Evolutionary conservation across 1,139 yeast species (phyloP), one percentile per base, ranked within the genome.

Genomic region (Sugiyamaella novakii): DNA sequence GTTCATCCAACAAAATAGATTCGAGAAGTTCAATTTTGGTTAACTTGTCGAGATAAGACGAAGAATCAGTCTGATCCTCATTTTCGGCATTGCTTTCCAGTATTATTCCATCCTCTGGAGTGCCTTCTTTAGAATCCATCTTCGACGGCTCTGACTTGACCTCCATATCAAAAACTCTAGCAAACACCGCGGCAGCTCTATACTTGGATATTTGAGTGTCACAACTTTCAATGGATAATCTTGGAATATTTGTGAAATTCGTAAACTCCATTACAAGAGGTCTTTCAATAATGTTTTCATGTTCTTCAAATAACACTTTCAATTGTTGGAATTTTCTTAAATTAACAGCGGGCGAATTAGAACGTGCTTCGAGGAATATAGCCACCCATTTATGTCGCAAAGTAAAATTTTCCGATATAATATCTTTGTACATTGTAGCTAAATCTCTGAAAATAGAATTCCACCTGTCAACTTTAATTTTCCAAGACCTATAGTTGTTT

Each of bases 141-240:
- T 18, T 28, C 15, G 19, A 27, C 37, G 18, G 46, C 21, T 14
- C 35, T 34, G 8, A 15, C 39, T 18, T 43, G 34, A 39, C 43
- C 25, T 28, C 44, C 46, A 29, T 34, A 28, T 55, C 58, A 45
- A 84, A 73, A 2, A 83, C 76, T 39, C 73, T 74, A 11, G 87
- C 77, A 63, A 88, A 87, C 22, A 83, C 77, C 0, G 85, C 72
- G 39, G 86, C 75, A 0, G 88, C 87, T 15, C 81, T 77, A 11
- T 83, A 70, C 33, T 85, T 84, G 1, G 88, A 82, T 14, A 83
- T 70, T 58, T 87, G 91, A 1, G 80, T 73, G 36, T 74, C 74
- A 3, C 87, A 74, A 8, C 79, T 74, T 1, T 72, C 70, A 3
- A 67, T 48, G 34, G 78, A 80, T 2, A 91, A 68, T 0, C 73